Percentiles rank a stretch among this genome's conserved stretches.
phyloP scores from a whole-genome alignment of 371 early-diverging fungal species.

The Mortierella sp. region DNA sequence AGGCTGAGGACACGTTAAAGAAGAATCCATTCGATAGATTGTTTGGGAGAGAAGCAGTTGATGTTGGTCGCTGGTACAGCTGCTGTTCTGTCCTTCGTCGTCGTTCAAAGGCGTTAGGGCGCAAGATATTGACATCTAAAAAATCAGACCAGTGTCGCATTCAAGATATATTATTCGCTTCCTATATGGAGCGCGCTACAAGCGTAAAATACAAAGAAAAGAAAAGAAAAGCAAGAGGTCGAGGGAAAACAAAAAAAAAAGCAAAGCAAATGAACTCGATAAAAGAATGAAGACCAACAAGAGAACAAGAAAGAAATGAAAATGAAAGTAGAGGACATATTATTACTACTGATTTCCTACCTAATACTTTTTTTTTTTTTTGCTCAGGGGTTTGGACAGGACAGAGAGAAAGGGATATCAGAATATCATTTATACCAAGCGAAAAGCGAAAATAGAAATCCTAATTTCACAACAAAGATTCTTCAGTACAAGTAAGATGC shows the following conservation, averaged over 20 bases:
- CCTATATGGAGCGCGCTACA: neutral
- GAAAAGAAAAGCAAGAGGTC: neutral
- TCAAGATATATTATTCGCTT: neutral
- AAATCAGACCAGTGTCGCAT: constrained; percentile 23
- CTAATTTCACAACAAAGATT: too few species aligned
- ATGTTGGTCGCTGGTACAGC: constrained; percentile 4
- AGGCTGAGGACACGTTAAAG: neutral
- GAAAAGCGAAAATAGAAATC: too few species aligned
- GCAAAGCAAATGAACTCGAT: neutral
- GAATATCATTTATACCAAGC: too few species aligned
- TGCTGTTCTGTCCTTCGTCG: constrained; percentile 3
- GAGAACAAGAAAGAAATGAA: too few species aligned
- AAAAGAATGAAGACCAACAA: neutral
- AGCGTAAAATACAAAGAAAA: neutral
- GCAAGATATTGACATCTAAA: constrained; percentile 25
- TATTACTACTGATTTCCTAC: too few species aligned
- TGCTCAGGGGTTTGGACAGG: too few species aligned
- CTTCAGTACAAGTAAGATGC: too few species aligned
- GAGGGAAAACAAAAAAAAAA: neutral
- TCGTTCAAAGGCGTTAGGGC: constrained; percentile 28
- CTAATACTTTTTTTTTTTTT: too few species aligned
- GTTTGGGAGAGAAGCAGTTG: constrained; percentile 5
- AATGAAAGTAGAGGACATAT: too few species aligned
- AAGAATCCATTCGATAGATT: neutral
- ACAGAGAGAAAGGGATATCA: too few species aligned